phyloP scores from a whole-genome alignment of 2,329 filamentous ascomycete genomes.

The Thelonectria olida region DNA sequence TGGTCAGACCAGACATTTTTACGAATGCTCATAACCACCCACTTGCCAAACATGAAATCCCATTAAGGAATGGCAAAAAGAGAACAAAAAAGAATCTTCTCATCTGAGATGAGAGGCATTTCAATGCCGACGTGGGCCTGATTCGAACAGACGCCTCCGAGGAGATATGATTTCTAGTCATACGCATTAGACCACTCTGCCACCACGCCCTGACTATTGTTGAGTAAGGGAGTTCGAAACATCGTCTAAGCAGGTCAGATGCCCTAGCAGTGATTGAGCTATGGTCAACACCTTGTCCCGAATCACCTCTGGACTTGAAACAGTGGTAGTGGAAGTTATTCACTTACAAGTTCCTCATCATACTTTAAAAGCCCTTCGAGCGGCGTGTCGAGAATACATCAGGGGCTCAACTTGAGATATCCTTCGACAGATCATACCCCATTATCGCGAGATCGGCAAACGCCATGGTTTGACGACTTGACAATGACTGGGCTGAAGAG shows the following conservation, averaged over 20 bases:
- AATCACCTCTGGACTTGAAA: too few species aligned
- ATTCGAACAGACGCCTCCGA: slow-evolving; percentile 5
- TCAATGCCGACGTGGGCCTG: neutral
- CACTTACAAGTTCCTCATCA: too few species aligned
- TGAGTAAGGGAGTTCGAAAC: neutral
- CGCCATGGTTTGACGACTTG: neutral
- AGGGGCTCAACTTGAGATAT: too few species aligned
- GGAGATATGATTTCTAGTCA: slow-evolving; percentile 4
- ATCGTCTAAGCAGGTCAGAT: neutral
- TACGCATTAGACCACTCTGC: slow-evolving; percentile 4
- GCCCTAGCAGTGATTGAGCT: too few species aligned
- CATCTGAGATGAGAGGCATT: neutral
- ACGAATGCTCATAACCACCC: too few species aligned
- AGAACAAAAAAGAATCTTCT: neutral
- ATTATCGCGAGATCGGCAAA: neutral
- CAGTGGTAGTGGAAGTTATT: too few species aligned
- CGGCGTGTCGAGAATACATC: too few species aligned
- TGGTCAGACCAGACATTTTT: too few species aligned
- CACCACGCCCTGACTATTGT: neutral
- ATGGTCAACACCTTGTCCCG: too few species aligned
- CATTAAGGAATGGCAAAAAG: too few species aligned
- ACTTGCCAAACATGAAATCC: too few species aligned
- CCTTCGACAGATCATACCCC: neutral
- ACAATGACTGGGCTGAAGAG: neutral
- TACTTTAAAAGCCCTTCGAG: too few species aligned